Evolutionary conservation across 257 asterid genomes (phyloP).

Genomic region (Pogostemon cablin): DNA sequence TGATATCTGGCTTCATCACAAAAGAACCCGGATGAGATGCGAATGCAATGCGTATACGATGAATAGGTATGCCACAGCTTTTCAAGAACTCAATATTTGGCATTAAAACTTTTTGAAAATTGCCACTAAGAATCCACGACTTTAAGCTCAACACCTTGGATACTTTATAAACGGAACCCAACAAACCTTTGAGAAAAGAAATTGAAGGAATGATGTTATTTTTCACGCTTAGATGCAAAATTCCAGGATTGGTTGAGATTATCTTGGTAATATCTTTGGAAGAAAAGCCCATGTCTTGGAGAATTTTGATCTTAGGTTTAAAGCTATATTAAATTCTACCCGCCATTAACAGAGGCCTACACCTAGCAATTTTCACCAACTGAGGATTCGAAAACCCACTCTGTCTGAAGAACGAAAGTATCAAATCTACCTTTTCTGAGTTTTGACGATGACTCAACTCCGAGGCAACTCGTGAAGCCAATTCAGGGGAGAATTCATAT

Average conservation of each 20-base stretch:
- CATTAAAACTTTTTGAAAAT: constrained; percentile 38
- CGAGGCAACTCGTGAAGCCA: constrained; percentile 36
- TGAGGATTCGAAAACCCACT: constrained; percentile 45
- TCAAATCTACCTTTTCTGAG: constrained; percentile 31
- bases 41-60: background rate
- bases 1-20: background rate
- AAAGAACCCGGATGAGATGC: background rate
- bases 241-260: constrained; percentile 29
- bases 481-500: constrained; percentile 38
- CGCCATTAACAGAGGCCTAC: constrained; percentile 11
- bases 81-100: constrained; percentile 42
- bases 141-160: constrained; percentile 23
- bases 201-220: constrained; percentile 29
- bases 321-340: constrained; percentile 26
- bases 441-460: constrained; percentile 1
- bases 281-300: constrained; percentile 42
- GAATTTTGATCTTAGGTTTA: constrained; percentile 41
- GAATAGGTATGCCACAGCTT: constrained; percentile 31
- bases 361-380: constrained; percentile 32
- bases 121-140: constrained; percentile 22
- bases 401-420: constrained; percentile 36
- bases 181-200: constrained; percentile 30
- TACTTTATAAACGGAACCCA: constrained; percentile 38
- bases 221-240: constrained; percentile 25
- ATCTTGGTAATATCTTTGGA: constrained; percentile 25